phyloP scores from a whole-genome alignment of 2,329 filamentous ascomycete species.

The Aspergillus phoenicis region DNA sequence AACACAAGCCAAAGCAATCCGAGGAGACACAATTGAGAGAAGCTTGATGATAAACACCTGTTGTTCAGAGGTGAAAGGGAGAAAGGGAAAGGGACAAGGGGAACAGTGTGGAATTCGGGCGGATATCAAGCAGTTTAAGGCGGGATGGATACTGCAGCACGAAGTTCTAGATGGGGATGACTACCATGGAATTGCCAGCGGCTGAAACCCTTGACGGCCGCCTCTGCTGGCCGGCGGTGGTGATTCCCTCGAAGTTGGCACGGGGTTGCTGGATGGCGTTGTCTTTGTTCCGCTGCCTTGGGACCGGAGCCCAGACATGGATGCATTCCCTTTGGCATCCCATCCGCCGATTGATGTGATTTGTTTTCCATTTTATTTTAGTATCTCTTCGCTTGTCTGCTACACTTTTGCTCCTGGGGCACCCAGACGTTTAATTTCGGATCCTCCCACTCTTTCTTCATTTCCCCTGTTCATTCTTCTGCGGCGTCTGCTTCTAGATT shows the following conservation, averaged over 20 bases:
- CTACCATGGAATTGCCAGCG: slow-evolving; percentile 9
- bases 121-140: slow-evolving; percentile 19
- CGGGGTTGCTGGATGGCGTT: slow-evolving; percentile 12
- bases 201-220: slow-evolving; percentile 12
- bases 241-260: slow-evolving; percentile 6
- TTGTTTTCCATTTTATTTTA: slow-evolving; percentile 10
- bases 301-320: slow-evolving; percentile 13
- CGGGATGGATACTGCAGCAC: slow-evolving; percentile 22
- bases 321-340: slow-evolving; percentile 11
- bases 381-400: slow-evolving; percentile 6
- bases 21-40: neutral
- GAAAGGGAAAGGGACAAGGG: neutral
- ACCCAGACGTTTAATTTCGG: slow-evolving; percentile 9
- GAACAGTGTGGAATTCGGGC: neutral
- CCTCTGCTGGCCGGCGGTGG: slow-evolving; percentile 6
- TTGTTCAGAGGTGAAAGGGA: neutral
- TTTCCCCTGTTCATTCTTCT: slow-evolving; percentile 14
- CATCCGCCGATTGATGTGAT: neutral
- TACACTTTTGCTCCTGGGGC: slow-evolving; percentile 3
- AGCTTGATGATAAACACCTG: neutral
- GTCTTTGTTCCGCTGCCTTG: slow-evolving; percentile 26
- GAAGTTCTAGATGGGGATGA: slow-evolving; percentile 20
- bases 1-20: too few relatives aligned
- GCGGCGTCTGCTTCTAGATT: slow-evolving; percentile 1
- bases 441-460: slow-evolving; percentile 10